phyloP scores from a whole-genome alignment of 2,329 filamentous ascomycete species.

The Camptophora hylomeconis region DNA sequence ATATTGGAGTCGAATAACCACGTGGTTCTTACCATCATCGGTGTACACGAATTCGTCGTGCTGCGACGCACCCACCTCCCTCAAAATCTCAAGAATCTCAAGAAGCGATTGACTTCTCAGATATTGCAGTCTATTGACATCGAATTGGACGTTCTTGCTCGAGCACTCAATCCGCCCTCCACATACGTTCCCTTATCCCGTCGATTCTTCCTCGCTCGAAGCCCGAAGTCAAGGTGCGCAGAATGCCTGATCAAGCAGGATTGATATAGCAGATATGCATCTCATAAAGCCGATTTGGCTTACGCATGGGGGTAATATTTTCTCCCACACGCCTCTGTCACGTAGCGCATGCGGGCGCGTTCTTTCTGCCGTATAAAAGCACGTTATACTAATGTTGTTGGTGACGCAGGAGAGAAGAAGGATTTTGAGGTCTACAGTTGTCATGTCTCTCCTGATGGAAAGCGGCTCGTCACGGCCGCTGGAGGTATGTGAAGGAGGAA shows the following conservation, averaged over 20 bases:
- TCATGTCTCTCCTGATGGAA: slow-evolving; percentile 89
- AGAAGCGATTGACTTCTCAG: too few relatives aligned
- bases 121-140: too few relatives aligned
- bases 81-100: slow-evolving; percentile 8
- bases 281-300: slow-evolving; percentile 94
- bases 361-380: background rate
- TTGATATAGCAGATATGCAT: too few relatives aligned
- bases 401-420: slow-evolving; percentile 71
- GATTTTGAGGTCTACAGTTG: slow-evolving; percentile 98
- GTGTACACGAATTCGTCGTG: too few relatives aligned
- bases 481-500: slow-evolving; percentile 49
- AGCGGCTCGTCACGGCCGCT: slow-evolving; percentile 80
- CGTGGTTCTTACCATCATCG: too few relatives aligned
- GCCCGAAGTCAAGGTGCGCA: too few relatives aligned
- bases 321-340: slow-evolving; percentile 7
- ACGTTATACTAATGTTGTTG: slow-evolving; percentile 9
- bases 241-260: too few relatives aligned
- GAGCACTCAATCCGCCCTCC: too few relatives aligned
- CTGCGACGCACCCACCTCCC: slow-evolving; percentile 7
- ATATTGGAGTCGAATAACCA: too few relatives aligned
- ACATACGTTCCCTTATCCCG: too few relatives aligned
- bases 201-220: too few relatives aligned
- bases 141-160: too few relatives aligned
- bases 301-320: slow-evolving; percentile 65
- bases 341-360: slow-evolving; percentile 10